These are phyloP conservation scores for Mycena leptocephala DNA, from an alignment of 768 basidiomycete species.

Conservation along the genomic window DNA sequence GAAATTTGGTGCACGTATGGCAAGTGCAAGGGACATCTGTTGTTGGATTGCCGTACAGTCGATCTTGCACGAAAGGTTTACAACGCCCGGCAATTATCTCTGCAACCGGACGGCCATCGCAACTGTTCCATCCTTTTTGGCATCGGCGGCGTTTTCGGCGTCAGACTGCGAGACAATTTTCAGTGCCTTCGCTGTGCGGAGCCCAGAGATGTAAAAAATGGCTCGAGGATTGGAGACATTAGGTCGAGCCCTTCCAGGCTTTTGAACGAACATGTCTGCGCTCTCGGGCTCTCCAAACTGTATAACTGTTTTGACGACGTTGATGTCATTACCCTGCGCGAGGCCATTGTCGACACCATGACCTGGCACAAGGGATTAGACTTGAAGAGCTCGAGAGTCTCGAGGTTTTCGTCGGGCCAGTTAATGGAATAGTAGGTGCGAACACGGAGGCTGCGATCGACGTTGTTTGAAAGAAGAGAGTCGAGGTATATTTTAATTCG, in stretches of 20 bases:
- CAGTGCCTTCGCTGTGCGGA: not conserved
- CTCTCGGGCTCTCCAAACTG: slow-evolving; percentile 17
- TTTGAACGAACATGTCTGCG: too few relatives aligned
- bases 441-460: not conserved
- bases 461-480: not conserved
- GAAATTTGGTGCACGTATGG: not conserved
- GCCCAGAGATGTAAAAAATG: slow-evolving; percentile 6
- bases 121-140: not conserved
- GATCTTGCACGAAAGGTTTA: not conserved
- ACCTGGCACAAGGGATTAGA: not conserved
- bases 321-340: slow-evolving; percentile 8
- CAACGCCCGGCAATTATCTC: not conserved
- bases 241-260: not conserved
- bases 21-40: not conserved
- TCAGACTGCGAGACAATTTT: not conserved
- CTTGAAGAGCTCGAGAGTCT: not conserved
- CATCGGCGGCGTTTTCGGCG: not conserved
- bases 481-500: slow-evolving; percentile 40
- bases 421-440: not conserved
- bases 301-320: not conserved
- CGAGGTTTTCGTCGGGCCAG: not conserved
- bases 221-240: not conserved
- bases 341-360: slow-evolving; percentile 1
- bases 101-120: slow-evolving; percentile 3
- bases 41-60: not conserved